Evolutionary conservation across 1,139 yeast genomes (phyloP), one percentile per base, ranked within the genome.

Genomic region (Suhomyces terraborum): DNA sequence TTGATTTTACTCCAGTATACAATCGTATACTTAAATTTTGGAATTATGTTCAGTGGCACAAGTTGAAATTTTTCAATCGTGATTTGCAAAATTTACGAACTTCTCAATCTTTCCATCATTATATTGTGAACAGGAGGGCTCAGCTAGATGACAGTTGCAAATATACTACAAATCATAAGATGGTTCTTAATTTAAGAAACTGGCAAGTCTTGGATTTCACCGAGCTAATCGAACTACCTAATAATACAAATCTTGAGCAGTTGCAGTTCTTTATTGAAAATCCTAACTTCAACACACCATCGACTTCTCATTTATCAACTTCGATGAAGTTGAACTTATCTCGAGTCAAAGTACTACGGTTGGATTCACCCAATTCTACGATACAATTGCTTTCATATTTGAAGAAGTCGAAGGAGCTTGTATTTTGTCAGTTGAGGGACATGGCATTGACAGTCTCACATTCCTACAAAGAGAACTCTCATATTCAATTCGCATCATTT

Each of bases 121-220:
- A 43, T 34, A 43, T 55, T 3, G 38, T 42, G 23, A 41, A 48
- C 19, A 41, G 40, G 7, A 45, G 54, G 5, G 38, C 53, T 12
- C 51, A 47, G 12, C 56, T 50, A 40, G 41, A 49, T 4, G 61
- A 55, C 23, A 55, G 55, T 20, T 40, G 44, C 6, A 37, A 41
- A 18, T 42, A 41, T 21, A 36, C 39, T 29, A 41, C 39, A 4
- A 41, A 41, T n/a, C 44, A 48, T 20, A 41, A 36, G 16, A 55
- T 54, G 35, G 48, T 57, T 12, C 51, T 45, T 32, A 54, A 55
- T 34, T 50, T 60, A 35, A 47, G 38, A 18, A 59, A 59, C 47
- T 59, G 66, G 64, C 49, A 53, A 23, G 48, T 58, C 3, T 51
- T 55, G 29, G 56, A 55, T 38, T 46, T 53, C 24, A 39, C 48